Evolutionary conservation across 305 asterid species (phyloP).

Genomic region (Stenogyne calaminthoides): DNA sequence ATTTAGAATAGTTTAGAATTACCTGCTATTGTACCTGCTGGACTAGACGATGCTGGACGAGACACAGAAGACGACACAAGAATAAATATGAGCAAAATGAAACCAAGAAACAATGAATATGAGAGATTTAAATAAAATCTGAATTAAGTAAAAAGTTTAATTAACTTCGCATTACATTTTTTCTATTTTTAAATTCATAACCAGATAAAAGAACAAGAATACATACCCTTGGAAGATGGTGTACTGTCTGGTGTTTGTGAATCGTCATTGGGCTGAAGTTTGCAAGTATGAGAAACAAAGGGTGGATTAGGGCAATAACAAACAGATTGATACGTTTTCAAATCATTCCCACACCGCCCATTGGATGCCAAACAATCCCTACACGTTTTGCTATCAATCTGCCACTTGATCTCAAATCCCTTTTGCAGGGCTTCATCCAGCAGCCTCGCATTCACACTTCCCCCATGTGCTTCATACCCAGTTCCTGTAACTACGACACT

Average conservation of each 20-base stretch:
- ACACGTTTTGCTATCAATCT: slow-evolving; percentile 42
- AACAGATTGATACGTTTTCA: slow-evolving; percentile 28
- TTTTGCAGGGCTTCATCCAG: slow-evolving; percentile 36
- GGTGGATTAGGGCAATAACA: slow-evolving; percentile 66
- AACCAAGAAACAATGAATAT: too few relatives aligned
- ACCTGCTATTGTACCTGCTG: neutral
- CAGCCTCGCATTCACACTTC: slow-evolving; percentile 20
- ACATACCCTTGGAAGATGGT: slow-evolving; percentile 39
- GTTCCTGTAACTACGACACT: slow-evolving; percentile 54
- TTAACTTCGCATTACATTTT: too few relatives aligned
- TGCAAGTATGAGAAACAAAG: slow-evolving; percentile 40
- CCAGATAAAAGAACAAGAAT: neutral
- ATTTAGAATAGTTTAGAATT: neutral
- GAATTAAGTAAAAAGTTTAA: too few relatives aligned
- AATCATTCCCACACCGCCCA: slow-evolving; percentile 63
- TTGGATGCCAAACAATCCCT: slow-evolving; percentile 40
- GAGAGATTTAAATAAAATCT: too few relatives aligned
- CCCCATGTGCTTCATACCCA: neutral
- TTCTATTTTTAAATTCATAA: too few relatives aligned
- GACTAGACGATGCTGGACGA: neutral
- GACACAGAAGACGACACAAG: neutral
- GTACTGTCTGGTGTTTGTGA: slow-evolving; percentile 9
- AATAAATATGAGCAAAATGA: neutral
- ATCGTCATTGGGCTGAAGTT: neutral
- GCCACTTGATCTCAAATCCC: slow-evolving; percentile 66